A percentile compares a stretch with the other conserved stretches of the same genome.
These are phyloP conservation scores for Bertia moriformis DNA, from an alignment of 2,329 filamentous ascomycete species.

Conservation along the genomic window DNA sequence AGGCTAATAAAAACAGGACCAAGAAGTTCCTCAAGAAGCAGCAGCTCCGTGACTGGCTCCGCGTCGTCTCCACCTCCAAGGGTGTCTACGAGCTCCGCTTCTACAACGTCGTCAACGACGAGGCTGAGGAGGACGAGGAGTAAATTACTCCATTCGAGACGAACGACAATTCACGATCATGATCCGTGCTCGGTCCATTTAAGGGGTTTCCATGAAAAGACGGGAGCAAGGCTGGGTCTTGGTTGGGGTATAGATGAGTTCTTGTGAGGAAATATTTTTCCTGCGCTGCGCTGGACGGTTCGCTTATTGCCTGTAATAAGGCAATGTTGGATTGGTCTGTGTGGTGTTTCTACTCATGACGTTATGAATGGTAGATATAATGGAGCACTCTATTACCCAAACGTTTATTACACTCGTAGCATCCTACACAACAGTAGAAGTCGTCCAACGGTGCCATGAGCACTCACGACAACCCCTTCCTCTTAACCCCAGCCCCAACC, in stretches of 20 bases:
- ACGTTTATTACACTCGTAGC: too few relatives aligned
- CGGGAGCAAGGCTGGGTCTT: not conserved
- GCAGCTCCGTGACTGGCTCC: constrained; percentile 99
- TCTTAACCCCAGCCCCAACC: not conserved
- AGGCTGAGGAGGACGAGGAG: constrained; percentile 94
- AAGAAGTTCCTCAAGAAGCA: constrained; percentile 99
- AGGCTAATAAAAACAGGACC: constrained; percentile 45
- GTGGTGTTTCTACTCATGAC: constrained; percentile 11
- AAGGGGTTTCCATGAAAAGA: too few relatives aligned
- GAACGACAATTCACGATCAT: not conserved
- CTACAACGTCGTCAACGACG: constrained; percentile 99
- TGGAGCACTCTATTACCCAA: constrained; percentile 8
- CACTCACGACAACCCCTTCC: too few relatives aligned
- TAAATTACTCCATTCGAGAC: constrained; percentile 48
- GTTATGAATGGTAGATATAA: constrained; percentile 15
- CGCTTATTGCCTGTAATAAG: constrained; percentile 3
- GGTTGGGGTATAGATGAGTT: not conserved
- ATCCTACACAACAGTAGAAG: too few relatives aligned
- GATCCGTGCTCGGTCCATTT: not conserved
- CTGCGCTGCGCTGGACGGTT: not conserved
- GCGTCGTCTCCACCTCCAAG: constrained; percentile 93
- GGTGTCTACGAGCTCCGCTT: constrained; percentile 99
- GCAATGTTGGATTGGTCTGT: constrained; percentile 6
- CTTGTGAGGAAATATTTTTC: not conserved
- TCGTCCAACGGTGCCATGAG: too few relatives aligned